phyloP scores from a whole-genome alignment of 163 green algal genomes.

The Volvox carteri region DNA sequence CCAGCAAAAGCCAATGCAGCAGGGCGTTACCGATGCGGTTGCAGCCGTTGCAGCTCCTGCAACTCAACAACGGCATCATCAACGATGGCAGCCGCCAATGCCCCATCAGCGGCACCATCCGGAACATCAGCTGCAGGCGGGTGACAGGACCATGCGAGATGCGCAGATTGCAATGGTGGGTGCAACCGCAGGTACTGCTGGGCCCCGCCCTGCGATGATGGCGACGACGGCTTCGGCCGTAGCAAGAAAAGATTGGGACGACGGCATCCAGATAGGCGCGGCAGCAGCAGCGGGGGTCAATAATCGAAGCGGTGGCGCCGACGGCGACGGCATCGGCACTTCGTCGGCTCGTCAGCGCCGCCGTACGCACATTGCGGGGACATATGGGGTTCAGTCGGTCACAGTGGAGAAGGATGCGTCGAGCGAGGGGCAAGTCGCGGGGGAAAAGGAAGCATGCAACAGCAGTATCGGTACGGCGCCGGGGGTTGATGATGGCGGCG shows the following conservation, averaged over 20 bases:
- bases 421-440: not conserved
- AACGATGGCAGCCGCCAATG: too few relatives aligned
- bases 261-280: too few relatives aligned
- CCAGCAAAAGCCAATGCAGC: not conserved
- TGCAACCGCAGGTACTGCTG: too few relatives aligned
- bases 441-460: not conserved
- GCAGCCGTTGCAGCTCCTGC: not conserved
- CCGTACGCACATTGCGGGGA: not conserved
- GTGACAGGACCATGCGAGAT: not conserved
- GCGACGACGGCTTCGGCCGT: not conserved
- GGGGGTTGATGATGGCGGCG: not conserved
- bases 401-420: not conserved
- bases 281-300: too few relatives aligned
- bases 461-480: not conserved
- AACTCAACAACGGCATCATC: slow-evolving; percentile 4
- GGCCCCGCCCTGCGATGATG: not conserved
- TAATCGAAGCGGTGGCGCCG: too few relatives aligned
- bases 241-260: not conserved
- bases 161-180: not conserved
- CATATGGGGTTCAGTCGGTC: not conserved
- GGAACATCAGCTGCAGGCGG: not conserved
- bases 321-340: not conserved
- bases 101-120: not conserved
- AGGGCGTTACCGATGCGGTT: not conserved
- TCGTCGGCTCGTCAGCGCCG: not conserved